Evolutionary conservation across 257 asterid genomes (phyloP).

Genomic region (Primulina eburnea): DNA sequence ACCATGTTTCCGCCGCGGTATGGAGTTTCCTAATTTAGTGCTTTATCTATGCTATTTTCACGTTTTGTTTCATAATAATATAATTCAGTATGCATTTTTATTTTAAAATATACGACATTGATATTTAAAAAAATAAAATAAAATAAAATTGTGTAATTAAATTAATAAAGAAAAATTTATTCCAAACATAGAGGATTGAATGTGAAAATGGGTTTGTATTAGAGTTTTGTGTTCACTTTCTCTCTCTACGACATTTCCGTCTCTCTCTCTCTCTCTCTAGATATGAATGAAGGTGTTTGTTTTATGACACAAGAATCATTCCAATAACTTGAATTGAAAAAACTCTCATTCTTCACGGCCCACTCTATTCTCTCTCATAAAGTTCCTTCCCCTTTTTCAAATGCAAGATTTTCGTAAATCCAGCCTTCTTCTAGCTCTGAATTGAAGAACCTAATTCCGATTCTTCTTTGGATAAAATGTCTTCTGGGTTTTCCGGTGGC

Average conservation of each 20-base stretch:
- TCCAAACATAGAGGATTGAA: background rate
- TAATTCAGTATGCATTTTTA: no score
- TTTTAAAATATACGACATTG: no score
- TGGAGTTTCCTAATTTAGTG: no score
- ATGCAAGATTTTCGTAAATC: slow-evolving; percentile 21
- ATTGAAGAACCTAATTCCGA: background rate
- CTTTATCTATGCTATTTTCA: no score
- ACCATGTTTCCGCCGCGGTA: no score
- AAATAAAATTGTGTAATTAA: no score
- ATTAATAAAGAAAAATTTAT: no score
- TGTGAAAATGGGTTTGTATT: background rate
- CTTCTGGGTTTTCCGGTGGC: slow-evolving; percentile 66
- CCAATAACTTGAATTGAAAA: slow-evolving; percentile 36
- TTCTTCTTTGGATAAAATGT: slow-evolving; percentile 30
- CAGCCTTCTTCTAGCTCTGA: slow-evolving; percentile 14
- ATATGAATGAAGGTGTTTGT: slow-evolving; percentile 22
- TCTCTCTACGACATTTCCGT: slow-evolving; percentile 25
- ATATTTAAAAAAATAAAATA: no score
- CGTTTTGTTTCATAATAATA: no score
- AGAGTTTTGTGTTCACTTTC: background rate
- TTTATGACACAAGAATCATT: slow-evolving; percentile 44
- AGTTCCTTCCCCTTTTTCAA: background rate
- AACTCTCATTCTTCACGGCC: slow-evolving; percentile 1
- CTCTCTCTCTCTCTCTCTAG: slow-evolving; percentile 31
- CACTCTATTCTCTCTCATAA: background rate